Evolutionary conservation across 2,329 filamentous ascomycete species (phyloP), one percentile per base, ranked within the genome.

Genomic region (Berkeleyomyces basicola): DNA sequence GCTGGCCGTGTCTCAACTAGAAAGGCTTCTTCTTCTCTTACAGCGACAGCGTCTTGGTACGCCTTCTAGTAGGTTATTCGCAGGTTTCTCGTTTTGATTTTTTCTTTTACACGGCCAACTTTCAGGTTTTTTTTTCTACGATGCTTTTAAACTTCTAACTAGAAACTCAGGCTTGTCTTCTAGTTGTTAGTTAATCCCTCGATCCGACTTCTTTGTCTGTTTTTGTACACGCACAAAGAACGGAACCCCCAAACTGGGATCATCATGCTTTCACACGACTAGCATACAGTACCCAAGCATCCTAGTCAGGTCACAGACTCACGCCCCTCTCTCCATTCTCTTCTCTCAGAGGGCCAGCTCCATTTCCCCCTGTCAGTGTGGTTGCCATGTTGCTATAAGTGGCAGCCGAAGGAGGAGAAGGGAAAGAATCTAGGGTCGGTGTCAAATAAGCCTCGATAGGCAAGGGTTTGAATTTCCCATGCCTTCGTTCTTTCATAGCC

Each of bases 351-450:
- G 23, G 14, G 5, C 44, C 44, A n/a, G 44, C 44, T 47, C 44
- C 44, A 16, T 47, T 14, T 47, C 44, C n/a, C 14, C 10, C 44
- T 23, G 23, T 23, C 23, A 23, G 23, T 23, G 36, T 7, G 49
- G 49, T 53, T 23, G 33, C 31, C 14, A 53, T 53, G 49, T 53
- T 59, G 57, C 57, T 59, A 59, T 59, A 59, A 59, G 57, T 36
- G 57, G 57, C 57, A 59, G 39, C 40, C 49, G 49, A 53, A 59
- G 31, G 57, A 59, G 16, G 14, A 59, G 33, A n/a, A 33, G 4
- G 31, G n/a, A 59, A 44, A 36, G 57, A 42, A 59, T 33, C 57
- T 43, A 59, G 42, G 57, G 42, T 31, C 39, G 44, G 57, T 44
- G 57, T 44, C 40, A 59, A 44, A 44, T 44, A 59, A 43, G 42